Evolutionary conservation across 2,329 filamentous ascomycete species (phyloP).

Genomic region (Sphaerulina musiva): DNA sequence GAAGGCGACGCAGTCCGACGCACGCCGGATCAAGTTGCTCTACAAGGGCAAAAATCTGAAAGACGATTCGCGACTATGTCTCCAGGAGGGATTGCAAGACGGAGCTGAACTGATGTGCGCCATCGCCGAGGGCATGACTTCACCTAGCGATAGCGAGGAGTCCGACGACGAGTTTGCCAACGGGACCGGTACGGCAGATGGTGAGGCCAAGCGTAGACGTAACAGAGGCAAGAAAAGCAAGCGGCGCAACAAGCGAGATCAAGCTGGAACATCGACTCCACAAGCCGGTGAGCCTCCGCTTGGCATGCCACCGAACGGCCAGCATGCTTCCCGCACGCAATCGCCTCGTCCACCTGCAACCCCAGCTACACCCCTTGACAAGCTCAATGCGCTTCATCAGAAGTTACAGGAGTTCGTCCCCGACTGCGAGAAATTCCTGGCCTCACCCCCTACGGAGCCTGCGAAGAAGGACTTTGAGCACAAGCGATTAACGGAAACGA

Average conservation of each 20-base stretch:
- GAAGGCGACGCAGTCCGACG: slow-evolving; percentile 56
- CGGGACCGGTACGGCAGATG: slow-evolving; percentile 17
- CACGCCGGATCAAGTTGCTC: slow-evolving; percentile 57
- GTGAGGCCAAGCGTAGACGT: slow-evolving; percentile 36
- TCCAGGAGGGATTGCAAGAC: slow-evolving; percentile 52
- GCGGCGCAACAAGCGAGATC: slow-evolving; percentile 37
- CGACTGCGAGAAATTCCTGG: slow-evolving; percentile 56
- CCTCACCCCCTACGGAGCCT: slow-evolving; percentile 56
- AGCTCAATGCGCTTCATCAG: slow-evolving; percentile 59
- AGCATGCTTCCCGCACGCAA: slow-evolving; percentile 33
- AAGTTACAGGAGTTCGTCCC: slow-evolving; percentile 63
- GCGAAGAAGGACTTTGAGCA: slow-evolving; percentile 69
- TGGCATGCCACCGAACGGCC: slow-evolving; percentile 29
- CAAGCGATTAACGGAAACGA: slow-evolving; percentile 66
- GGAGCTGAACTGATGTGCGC: slow-evolving; percentile 58
- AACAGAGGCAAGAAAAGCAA: slow-evolving; percentile 42
- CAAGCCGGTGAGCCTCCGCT: slow-evolving; percentile 33
- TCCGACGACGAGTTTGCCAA: slow-evolving; percentile 39
- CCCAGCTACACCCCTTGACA: slow-evolving; percentile 49
- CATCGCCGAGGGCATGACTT: slow-evolving; percentile 45
- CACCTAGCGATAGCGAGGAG: slow-evolving; percentile 36
- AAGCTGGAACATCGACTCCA: slow-evolving; percentile 32
- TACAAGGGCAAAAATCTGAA: slow-evolving; percentile 69
- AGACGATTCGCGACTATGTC: slow-evolving; percentile 52
- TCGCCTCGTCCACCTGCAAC: slow-evolving; percentile 37